Base-by-base conservation (phyloP, 2,329 filamentous ascomycete species). In the Fusarium sp. region DNA sequence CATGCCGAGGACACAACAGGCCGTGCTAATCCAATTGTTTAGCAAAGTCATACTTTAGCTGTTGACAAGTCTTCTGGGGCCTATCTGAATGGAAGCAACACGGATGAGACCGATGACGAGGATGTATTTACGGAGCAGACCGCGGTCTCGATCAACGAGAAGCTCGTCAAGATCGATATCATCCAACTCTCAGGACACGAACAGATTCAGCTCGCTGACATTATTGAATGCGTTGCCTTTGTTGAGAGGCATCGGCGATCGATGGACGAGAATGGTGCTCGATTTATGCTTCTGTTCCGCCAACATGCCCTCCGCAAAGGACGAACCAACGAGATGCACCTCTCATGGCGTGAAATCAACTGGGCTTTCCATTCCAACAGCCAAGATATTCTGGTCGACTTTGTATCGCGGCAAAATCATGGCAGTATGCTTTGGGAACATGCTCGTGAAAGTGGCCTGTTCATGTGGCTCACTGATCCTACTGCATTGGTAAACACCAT, bases 401-500 rank as follows among this genome's bases (percentile, higher is more conserved):
- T 97, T 75, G 92, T 97, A 15, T 91, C 91, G 16, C 86, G 90
- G 26, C 94, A 97, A 77, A 95, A 92, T 75, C 92, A 95, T 71
- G 92, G 92, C 3, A 91, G 90, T 66, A 87, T 98, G 84, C 84
- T 92, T 12, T 99, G 96, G 96, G 89, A 92, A 71, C 89, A 95
- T 76, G 96, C 95, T 4, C 88, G 92, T 51, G 92, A 97, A 79
- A 94, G 92, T 73, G 96, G 96, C 16, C 87, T 98, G 61, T 98
- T 97, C 79, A 95, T 98, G 91, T 99, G 96, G 95, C 87, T 99
- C 71, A 90, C 91, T 1, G 95, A 98, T 80, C 82, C 87, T 24
- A 89, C 88, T 61, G 91, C 94, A 28, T 85, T 98, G 79, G 94
- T 96, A 86, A 58, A 31, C 33, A 28, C 16, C 20, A 31, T 14